Base-by-base conservation (phyloP, 805 yeast genomes). In the Cyberlindnera mrakii region DNA sequence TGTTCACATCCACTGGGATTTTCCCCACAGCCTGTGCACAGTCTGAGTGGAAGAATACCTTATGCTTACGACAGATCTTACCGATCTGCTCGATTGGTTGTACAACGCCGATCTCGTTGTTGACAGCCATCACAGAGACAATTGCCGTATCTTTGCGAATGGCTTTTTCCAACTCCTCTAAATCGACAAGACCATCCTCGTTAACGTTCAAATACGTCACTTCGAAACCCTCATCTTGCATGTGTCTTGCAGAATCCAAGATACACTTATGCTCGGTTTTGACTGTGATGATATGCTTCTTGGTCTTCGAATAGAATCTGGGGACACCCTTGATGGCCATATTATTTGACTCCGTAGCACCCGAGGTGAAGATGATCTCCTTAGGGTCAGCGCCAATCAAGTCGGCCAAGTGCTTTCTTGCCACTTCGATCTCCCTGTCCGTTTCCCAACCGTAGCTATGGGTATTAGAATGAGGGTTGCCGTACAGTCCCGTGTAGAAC, bases 371-470 rank as follows among this genome's bases (percentile, higher is more conserved):
- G 38, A 93, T 84, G 55, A 93, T 93, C 67, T 93, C 99, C 68
- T 91, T 91, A 43, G 98, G 86, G 62, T 93, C 96, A 30, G 99
- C 99, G 27, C 80, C 78, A 55, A 93, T 88, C 42, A 93, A 76
- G 27, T 72, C 72, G 3, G 99, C 98, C 41, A 93, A 72, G 55
- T 91, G 75, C 41, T 69, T 72, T 57, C 99, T 77, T 6, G 99
- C 96, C 40, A 69, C 68, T 60, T 93, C 99, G 15, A 93, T 93
- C 46, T 83, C 96, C 50, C 76, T 77, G 46, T 91, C 96, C 3
- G 99, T 86, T 68, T 93, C 99, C 99, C 99, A 93, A 30, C 99
- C 99, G 62, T 91, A 93, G 6, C 96, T 77, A 62, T 93, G 99
- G 2, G 99, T 93, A 46, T 93, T 80, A 6, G 96, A 88, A 66